Percentiles rank a stretch among this genome's conserved stretches.
These are phyloP conservation scores for Blastocladiella emersonii DNA, from an alignment of 371 early-diverging fungal species.

Conservation along the genomic window DNA sequence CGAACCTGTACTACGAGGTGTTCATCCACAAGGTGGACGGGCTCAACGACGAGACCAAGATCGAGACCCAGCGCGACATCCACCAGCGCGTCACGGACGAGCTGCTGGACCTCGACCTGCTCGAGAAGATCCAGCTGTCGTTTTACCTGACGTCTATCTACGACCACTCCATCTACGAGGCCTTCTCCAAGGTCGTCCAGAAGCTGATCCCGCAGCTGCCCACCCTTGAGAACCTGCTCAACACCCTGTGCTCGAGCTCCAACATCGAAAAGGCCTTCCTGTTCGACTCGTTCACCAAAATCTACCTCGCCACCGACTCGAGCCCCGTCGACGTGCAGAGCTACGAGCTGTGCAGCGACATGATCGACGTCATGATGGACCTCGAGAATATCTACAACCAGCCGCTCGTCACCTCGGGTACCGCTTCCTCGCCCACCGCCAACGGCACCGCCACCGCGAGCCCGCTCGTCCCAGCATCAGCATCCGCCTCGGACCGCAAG, in stretches of 20 bases:
- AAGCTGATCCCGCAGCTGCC: constrained; percentile 75
- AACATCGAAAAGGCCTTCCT: constrained; percentile 90
- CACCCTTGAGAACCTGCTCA: constrained; percentile 79
- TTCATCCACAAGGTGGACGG: constrained; percentile 95
- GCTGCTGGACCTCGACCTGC: constrained; percentile 58
- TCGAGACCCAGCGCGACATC: constrained; percentile 85
- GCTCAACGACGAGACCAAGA: constrained; percentile 81
- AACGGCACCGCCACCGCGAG: constrained; percentile 12
- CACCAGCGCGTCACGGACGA: constrained; percentile 78
- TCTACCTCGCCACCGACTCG: constrained; percentile 88
- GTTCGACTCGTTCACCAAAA: constrained; percentile 75
- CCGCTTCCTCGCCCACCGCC: constrained; percentile 9
- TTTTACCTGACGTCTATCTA: constrained; percentile 89
- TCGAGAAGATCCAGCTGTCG: constrained; percentile 55
- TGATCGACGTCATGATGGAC: constrained; percentile 87
- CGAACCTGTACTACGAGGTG: constrained; percentile 73
- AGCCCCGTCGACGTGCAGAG: constrained; percentile 86
- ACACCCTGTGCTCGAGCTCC: constrained; percentile 86
- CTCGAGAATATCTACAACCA: constrained; percentile 46
- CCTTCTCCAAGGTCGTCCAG: constrained; percentile 85
- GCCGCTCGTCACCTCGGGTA: background rate
- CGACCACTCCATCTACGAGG: constrained; percentile 88
- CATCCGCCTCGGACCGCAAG: constrained; percentile 19
- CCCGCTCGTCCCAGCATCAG: no score
- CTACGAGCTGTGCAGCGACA: constrained; percentile 84